Percentiles rank a stretch among this genome's conserved stretches.
phyloP scores from a whole-genome alignment of 257 asterid species.

The Gynochthodes officinalis region DNA sequence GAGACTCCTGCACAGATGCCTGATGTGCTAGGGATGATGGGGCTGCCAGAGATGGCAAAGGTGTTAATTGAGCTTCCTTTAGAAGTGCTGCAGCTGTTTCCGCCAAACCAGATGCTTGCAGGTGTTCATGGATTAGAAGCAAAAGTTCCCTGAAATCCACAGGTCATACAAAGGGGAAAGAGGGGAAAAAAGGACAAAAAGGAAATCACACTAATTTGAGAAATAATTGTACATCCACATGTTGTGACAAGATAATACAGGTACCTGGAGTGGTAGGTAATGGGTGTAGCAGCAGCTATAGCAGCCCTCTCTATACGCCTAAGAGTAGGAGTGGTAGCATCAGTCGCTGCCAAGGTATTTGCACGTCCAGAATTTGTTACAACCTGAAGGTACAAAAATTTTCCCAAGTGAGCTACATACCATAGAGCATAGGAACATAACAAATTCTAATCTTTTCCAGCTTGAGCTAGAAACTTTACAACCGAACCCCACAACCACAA shows the following conservation, averaged over 20 bases:
- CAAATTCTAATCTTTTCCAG: background rate
- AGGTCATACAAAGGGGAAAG: conserved; percentile 9
- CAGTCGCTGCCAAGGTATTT: conserved; percentile 92
- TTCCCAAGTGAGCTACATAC: background rate
- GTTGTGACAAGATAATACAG: conserved; percentile 16
- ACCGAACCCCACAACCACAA: background rate
- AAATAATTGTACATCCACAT: background rate
- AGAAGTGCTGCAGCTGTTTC: conserved; percentile 71
- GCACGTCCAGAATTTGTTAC: conserved; percentile 98
- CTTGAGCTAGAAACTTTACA: background rate
- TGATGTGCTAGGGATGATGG: conserved; percentile 85
- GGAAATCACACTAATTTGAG: background rate
- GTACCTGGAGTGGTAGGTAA: conserved; percentile 89
- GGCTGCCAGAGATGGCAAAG: conserved; percentile 84
- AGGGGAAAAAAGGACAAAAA: conserved; percentile 5
- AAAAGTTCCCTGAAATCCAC: conserved; percentile 72
- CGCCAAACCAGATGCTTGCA: conserved; percentile 83
- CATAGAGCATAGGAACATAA: background rate
- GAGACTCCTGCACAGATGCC: conserved; percentile 60
- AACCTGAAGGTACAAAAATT: conserved; percentile 43
- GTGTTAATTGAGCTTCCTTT: conserved; percentile 85
- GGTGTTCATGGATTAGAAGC: conserved; percentile 89
- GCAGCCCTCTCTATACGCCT: conserved; percentile 99
- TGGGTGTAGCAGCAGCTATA: conserved; percentile 98
- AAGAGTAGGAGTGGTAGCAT: conserved; percentile 94